A percentile compares a stretch with the other conserved stretches of the same genome.
These are phyloP conservation scores for Tardiomyces blankii DNA, from an alignment of 1,139 yeast species.

Conservation along the genomic window DNA sequence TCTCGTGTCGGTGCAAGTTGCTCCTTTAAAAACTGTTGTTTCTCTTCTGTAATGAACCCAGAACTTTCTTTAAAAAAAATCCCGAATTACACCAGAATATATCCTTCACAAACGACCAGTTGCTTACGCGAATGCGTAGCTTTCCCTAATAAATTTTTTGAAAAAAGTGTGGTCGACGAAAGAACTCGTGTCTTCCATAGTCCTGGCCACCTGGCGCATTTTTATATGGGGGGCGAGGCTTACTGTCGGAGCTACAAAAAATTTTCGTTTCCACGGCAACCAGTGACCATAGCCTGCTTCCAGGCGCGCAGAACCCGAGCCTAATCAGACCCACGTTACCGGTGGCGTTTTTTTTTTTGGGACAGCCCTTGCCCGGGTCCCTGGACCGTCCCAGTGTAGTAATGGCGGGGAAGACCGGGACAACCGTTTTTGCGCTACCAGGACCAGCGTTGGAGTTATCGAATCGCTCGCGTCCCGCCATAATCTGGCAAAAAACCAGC, in stretches of 20 bases:
- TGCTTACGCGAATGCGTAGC: not conserved
- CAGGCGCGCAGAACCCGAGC: not conserved
- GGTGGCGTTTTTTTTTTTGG: no score
- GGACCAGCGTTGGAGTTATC: no score
- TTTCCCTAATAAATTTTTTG: not conserved
- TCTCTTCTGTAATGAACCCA: conserved; percentile 1
- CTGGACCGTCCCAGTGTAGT: no score
- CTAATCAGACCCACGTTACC: not conserved
- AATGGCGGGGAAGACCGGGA: no score
- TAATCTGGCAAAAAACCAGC: no score
- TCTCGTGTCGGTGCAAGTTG: conserved; percentile 1
- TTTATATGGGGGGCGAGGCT: not conserved
- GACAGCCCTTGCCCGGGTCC: no score
- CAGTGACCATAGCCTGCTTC: not conserved
- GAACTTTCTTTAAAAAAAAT: conserved; percentile 4
- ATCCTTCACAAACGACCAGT: not conserved
- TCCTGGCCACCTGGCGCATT: not conserved
- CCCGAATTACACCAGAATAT: not conserved
- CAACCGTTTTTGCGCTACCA: no score
- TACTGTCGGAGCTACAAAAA: not conserved
- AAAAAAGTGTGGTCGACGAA: not conserved
- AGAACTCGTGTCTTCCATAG: not conserved
- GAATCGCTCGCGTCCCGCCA: no score
- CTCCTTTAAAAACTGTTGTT: conserved; percentile 5
- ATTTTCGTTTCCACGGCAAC: not conserved